Evolutionary conservation across 2,329 filamentous ascomycete genomes (phyloP).

Genomic region (Beauveria scarabaeidicola): DNA sequence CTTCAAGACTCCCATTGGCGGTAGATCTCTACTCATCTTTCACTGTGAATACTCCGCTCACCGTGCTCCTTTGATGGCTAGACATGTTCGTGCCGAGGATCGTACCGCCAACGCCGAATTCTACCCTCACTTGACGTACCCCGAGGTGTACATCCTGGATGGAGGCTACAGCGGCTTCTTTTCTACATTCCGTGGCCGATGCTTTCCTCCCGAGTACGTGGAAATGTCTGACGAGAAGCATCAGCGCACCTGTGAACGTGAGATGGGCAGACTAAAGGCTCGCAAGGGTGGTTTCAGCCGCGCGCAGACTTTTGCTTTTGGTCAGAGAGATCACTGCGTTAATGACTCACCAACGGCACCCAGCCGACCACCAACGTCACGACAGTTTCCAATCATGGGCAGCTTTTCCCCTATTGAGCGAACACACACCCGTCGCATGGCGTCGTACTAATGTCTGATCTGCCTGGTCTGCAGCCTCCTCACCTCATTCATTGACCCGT

Average conservation of each 20-base stretch:
- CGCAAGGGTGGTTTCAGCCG: slow-evolving; percentile 79
- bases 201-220: slow-evolving; percentile 91
- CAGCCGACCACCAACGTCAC: slow-evolving; percentile 29
- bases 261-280: slow-evolving; percentile 87
- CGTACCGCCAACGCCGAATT: slow-evolving; percentile 74
- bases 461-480: slow-evolving; percentile 21
- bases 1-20: slow-evolving; percentile 58
- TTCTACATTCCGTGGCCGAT: slow-evolving; percentile 64
- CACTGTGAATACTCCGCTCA: slow-evolving; percentile 99
- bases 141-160: slow-evolving; percentile 93
- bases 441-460: slow-evolving; percentile 45
- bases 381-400: slow-evolving; percentile 31
- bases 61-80: slow-evolving; percentile 91
- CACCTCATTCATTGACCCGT: slow-evolving; percentile 13
- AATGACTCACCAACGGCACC: slow-evolving; percentile 54
- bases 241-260: slow-evolving; percentile 85
- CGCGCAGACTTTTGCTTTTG: slow-evolving; percentile 93
- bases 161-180: slow-evolving; percentile 96
- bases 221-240: slow-evolving; percentile 94
- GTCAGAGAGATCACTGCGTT: slow-evolving; percentile 53
- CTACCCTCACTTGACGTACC: slow-evolving; percentile 87
- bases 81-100: slow-evolving; percentile 83
- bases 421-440: slow-evolving; percentile 51
- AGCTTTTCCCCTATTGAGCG: slow-evolving; percentile 40
- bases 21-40: slow-evolving; percentile 76